These are phyloP conservation scores for Cyphellophora attinorum DNA, from an alignment of 2,329 filamentous ascomycete genomes.

Conservation along the genomic window DNA sequence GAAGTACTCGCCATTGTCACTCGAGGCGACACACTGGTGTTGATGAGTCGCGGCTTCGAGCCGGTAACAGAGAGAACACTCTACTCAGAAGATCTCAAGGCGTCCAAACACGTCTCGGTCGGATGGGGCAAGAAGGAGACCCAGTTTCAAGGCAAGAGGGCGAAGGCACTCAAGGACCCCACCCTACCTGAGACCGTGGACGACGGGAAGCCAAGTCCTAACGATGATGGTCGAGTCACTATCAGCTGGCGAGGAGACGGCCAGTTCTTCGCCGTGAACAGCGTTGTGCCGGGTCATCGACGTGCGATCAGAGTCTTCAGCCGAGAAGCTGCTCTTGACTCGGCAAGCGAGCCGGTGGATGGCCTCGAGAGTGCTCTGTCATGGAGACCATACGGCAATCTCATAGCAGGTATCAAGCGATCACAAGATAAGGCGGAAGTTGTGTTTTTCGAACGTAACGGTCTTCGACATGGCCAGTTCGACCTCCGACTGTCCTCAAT, in stretches of 20 bases:
- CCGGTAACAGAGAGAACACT: slow-evolving; percentile 67
- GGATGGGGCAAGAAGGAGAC: slow-evolving; percentile 98
- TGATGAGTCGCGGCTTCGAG: slow-evolving; percentile 91
- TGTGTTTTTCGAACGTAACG: slow-evolving; percentile 94
- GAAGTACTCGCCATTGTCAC: slow-evolving; percentile 81
- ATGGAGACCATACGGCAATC: slow-evolving; percentile 84
- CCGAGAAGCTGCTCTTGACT: slow-evolving; percentile 80
- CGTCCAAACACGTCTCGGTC: slow-evolving; percentile 90
- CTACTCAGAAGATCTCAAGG: slow-evolving; percentile 65
- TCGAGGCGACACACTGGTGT: slow-evolving; percentile 65
- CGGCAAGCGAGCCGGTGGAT: slow-evolving; percentile 90
- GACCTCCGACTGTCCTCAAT: slow-evolving; percentile 59
- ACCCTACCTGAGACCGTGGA: slow-evolving; percentile 91
- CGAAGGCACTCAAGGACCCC: slow-evolving; percentile 77
- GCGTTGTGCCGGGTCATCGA: slow-evolving; percentile 57
- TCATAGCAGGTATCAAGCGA: slow-evolving; percentile 78
- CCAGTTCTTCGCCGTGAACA: slow-evolving; percentile 79
- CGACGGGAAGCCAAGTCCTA: slow-evolving; percentile 62
- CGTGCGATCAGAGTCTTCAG: slow-evolving; percentile 84
- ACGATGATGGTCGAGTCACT: slow-evolving; percentile 61
- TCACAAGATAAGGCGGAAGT: slow-evolving; percentile 56
- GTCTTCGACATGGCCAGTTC: slow-evolving; percentile 92
- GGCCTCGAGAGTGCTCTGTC: slow-evolving; percentile 77
- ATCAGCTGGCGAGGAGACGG: slow-evolving; percentile 96
- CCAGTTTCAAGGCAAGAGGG: slow-evolving; percentile 88